Evolutionary conservation across 371 early-diverging fungal species (phyloP), one percentile per base, ranked within the genome.

Genomic region (Mortierella sp.): DNA sequence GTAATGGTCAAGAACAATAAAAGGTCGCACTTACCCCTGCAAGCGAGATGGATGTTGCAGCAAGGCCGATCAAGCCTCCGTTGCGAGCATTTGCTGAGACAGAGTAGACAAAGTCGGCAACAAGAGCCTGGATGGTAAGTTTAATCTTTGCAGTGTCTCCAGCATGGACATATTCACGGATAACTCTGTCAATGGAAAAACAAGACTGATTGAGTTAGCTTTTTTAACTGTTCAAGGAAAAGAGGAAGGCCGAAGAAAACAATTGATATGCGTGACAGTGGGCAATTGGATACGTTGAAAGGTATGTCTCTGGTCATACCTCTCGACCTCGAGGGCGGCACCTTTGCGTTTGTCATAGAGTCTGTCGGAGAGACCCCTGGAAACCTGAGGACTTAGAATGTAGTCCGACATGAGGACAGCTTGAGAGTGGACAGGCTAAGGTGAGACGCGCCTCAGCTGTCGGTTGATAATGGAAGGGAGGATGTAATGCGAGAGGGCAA

Each of bases 41-140:
- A 5, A 97, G 86, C 0, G 97, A 97, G 66, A 97, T 96, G 5
- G 96, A 91, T 14, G 92, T 91, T 0, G 95, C 95, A 0, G 97
- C 97, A 59, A 98, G 85, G 5, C 94, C 96, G 66, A 97, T 96
- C 9, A 97, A 85, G 0, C 98, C 98, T 61, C 98, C 98, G 79
- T 96, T 96, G 0, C 96, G 92, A 8, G 95, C 88, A 76, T 96
- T 91, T 30, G 96, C 88, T 22, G 89, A 85, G 35, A 90, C 87
- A 0, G 97, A 95, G 72, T 94, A 94, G 2, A 93, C 93, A 84
- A 93, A 97, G 62, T 97, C 97, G 35, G 90, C 84, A 10, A 93
- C 90, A 20, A 98, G 88, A 51, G 88, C 88, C 37, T 87, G 86
- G 39, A 97, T 89, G 37, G 97, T 90, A 57, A 85, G 75, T 37